Percentiles rank a stretch among this genome's conserved stretches.
Conservation (phyloP, 208 protist species). For the Naegleria gruberi region DNA sequence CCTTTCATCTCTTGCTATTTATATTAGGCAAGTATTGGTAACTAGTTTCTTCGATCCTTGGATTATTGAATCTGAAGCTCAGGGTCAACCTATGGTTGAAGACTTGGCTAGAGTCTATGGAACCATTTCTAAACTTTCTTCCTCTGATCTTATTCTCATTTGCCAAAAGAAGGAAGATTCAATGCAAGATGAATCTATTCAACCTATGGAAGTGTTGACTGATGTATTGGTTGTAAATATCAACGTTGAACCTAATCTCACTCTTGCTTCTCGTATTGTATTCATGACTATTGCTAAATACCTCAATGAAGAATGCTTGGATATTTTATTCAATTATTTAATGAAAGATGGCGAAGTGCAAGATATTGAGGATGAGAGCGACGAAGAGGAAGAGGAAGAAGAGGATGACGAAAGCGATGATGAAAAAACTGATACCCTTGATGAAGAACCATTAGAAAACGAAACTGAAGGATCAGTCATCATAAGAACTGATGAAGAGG, state of each 20-base stretch:
- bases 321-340: neutral
- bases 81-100: neutral
- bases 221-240: neutral
- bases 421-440: neutral
- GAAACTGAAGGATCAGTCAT: neutral
- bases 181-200: neutral
- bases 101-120: neutral
- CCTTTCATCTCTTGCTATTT: neutral
- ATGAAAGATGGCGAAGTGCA: neutral
- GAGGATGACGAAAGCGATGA: neutral
- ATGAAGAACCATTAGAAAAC: neutral
- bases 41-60: neutral
- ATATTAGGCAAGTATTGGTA: neutral
- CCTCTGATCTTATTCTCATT: neutral
- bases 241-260: neutral
- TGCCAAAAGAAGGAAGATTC: neutral
- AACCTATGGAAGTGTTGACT: neutral
- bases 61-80: neutral
- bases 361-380: neutral
- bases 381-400: neutral
- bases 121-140: neutral
- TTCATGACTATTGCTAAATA: neutral
- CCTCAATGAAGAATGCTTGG: neutral
- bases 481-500: neutral
- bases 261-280: neutral